phyloP scores from a whole-genome alignment of 176 grass and related monocot species.

The Eragrostis nindensis region DNA sequence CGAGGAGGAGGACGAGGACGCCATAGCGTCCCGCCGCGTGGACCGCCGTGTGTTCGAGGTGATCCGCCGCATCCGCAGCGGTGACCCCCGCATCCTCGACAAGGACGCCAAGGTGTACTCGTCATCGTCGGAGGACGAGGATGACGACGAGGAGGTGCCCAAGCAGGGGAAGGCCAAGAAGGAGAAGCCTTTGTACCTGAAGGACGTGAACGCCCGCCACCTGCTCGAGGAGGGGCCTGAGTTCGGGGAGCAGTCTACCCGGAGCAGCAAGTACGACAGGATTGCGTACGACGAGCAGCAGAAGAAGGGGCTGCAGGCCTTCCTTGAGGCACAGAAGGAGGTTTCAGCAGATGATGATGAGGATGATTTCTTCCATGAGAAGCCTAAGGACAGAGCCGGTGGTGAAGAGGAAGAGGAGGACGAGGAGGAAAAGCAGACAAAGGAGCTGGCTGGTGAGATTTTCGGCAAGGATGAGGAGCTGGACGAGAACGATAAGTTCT shows the following conservation, averaged over 20 bases:
- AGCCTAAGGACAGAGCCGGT: conserved; percentile 33
- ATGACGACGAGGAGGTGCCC: conserved; percentile 31
- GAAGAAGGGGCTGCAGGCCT: conserved; percentile 68
- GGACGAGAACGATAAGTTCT: conserved; percentile 75
- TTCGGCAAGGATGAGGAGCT: conserved; percentile 76
- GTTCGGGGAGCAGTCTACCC: conserved; percentile 52
- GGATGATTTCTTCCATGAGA: conserved; percentile 60
- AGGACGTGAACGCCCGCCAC: conserved; percentile 80
- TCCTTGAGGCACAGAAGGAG: conserved; percentile 73
- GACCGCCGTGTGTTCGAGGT: conserved; percentile 66
- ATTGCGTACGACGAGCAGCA: conserved; percentile 79
- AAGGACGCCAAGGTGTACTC: conserved; percentile 61
- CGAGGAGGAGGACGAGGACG: conserved; percentile 39
- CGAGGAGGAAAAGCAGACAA: conserved; percentile 49
- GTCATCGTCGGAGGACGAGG: conserved; percentile 52
- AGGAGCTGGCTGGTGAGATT: conserved; percentile 58
- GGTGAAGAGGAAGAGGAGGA: conserved; percentile 51
- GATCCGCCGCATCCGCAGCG: conserved; percentile 68
- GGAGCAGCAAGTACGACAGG: conserved; percentile 56
- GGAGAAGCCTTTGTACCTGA: conserved; percentile 81
- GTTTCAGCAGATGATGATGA: conserved; percentile 39
- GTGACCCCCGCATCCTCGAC: conserved; percentile 64
- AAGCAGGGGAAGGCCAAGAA: conserved; percentile 57
- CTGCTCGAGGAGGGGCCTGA: conserved; percentile 83
- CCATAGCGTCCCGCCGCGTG: conserved; percentile 39